These are phyloP conservation scores for Avena eriantha DNA, from an alignment of 176 grass and related monocot genomes.

Conservation along the genomic window DNA sequence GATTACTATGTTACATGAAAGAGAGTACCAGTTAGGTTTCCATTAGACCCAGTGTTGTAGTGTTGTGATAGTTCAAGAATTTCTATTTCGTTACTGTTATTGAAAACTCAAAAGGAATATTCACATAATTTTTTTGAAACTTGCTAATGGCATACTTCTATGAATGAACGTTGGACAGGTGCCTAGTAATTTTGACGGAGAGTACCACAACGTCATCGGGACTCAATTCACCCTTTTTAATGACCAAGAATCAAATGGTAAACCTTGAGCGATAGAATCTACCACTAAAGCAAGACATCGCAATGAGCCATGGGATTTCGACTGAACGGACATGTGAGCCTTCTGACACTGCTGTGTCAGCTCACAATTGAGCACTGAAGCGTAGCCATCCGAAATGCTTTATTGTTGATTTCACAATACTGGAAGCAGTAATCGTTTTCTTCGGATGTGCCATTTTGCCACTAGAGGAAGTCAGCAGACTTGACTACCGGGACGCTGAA, in stretches of 20 bases:
- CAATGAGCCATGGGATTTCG: conserved; percentile 3
- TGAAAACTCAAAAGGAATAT: neutral
- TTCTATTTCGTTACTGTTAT: neutral
- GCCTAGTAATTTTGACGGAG: conserved; percentile 61
- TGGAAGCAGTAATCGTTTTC: neutral
- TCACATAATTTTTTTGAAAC: neutral
- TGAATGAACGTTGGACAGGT: conserved; percentile 49
- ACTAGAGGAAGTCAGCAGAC: neutral
- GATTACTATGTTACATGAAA: neutral
- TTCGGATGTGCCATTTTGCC: neutral
- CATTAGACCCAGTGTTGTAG: neutral
- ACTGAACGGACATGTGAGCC: neutral
- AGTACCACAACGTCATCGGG: conserved; percentile 56
- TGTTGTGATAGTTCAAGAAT: conserved; percentile 3
- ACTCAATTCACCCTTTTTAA: conserved; percentile 52
- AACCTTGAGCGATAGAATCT: conserved; percentile 22
- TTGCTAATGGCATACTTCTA: neutral
- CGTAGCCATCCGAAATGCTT: neutral
- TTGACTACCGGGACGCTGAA: neutral
- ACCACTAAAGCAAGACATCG: neutral
- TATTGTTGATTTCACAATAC: neutral
- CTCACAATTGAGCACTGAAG: conserved; percentile 15
- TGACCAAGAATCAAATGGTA: conserved; percentile 50
- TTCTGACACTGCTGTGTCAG: neutral
- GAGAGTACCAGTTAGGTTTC: neutral